Evolutionary conservation across 306 rosid species (phyloP).

Genomic region (Calophaca sinica): DNA sequence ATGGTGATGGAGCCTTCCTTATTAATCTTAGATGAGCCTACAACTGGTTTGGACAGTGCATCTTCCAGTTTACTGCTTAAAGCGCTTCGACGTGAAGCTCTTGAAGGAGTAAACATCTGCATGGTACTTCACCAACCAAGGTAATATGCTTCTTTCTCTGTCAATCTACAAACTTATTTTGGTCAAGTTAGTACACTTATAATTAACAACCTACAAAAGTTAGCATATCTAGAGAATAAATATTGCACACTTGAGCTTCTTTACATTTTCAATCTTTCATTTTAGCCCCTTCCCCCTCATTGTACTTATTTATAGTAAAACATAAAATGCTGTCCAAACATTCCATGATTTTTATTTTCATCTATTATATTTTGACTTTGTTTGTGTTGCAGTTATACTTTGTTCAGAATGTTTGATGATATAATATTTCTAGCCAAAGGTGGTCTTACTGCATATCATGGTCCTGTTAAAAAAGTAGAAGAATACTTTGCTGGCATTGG

Average conservation of each 20-base stretch:
- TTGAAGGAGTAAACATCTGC: slow-evolving; percentile 80
- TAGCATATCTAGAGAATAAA: slow-evolving; percentile 10
- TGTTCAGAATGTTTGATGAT: slow-evolving; percentile 85
- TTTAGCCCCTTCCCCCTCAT: too few species aligned
- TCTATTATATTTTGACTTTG: slow-evolving; percentile 29
- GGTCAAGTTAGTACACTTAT: neutral
- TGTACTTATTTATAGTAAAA: too few species aligned
- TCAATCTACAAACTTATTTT: neutral
- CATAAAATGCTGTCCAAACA: slow-evolving; percentile 15
- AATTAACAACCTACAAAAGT: neutral
- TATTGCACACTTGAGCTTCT: neutral
- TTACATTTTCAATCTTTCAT: neutral
- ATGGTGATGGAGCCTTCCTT: slow-evolving; percentile 85
- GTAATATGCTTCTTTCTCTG: slow-evolving; percentile 33
- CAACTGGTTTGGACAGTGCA: slow-evolving; percentile 77
- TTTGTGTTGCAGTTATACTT: slow-evolving; percentile 56
- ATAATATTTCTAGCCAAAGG: slow-evolving; percentile 78
- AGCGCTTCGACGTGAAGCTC: slow-evolving; percentile 78
- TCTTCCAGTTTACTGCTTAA: slow-evolving; percentile 72
- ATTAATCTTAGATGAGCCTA: slow-evolving; percentile 77
- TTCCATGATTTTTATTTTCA: neutral
- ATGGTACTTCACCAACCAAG: slow-evolving; percentile 88
- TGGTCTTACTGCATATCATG: slow-evolving; percentile 74
- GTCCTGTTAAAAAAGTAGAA: slow-evolving; percentile 72
- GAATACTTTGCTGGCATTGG: slow-evolving; percentile 72